Conservation (phyloP, 257 asterid species). For the Nemophila menziesii region DNA sequence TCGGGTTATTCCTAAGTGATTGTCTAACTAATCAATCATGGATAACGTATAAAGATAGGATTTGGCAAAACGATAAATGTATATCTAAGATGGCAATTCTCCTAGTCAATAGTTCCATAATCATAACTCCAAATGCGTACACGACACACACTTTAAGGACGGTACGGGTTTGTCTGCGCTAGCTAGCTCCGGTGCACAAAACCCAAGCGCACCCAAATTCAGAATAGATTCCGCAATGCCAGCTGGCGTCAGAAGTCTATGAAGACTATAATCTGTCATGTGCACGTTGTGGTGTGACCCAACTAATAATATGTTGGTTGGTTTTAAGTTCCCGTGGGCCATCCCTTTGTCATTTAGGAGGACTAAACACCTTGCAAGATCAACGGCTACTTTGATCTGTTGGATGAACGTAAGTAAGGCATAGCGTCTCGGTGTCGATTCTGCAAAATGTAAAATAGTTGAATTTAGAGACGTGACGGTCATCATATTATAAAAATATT, state of each 20-base stretch:
- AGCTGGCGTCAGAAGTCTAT: slow-evolving; percentile 80
- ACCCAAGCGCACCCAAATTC: slow-evolving; percentile 86
- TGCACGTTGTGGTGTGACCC: slow-evolving; percentile 46
- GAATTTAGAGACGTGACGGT: too few species aligned
- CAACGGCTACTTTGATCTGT: slow-evolving; percentile 63
- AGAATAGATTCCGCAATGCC: slow-evolving; percentile 88
- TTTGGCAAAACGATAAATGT: too few species aligned
- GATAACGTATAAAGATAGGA: too few species aligned
- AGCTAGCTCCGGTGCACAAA: slow-evolving; percentile 88
- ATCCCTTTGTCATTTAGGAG: slow-evolving; percentile 75
- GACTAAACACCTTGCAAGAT: slow-evolving; percentile 65
- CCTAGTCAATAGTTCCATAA: slow-evolving; percentile 88
- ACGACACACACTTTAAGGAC: slow-evolving; percentile 73
- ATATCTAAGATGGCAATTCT: too few species aligned
- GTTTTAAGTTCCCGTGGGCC: slow-evolving; percentile 93
- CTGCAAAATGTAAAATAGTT: too few species aligned
- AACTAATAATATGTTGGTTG: slow-evolving; percentile 67
- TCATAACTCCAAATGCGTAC: slow-evolving; percentile 81
- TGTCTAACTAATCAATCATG: too few species aligned
- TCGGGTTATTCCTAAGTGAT: too few species aligned
- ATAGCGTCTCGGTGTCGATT: slow-evolving; percentile 83
- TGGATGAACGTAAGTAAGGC: slow-evolving; percentile 69
- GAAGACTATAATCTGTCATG: slow-evolving; percentile 82
- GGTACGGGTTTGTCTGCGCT: slow-evolving; percentile 52
- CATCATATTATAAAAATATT: too few species aligned